Evolutionary conservation across 1,139 yeast genomes (phyloP), one percentile per base, ranked within the genome.

Genomic region (Candida pseudocylindracea): DNA sequence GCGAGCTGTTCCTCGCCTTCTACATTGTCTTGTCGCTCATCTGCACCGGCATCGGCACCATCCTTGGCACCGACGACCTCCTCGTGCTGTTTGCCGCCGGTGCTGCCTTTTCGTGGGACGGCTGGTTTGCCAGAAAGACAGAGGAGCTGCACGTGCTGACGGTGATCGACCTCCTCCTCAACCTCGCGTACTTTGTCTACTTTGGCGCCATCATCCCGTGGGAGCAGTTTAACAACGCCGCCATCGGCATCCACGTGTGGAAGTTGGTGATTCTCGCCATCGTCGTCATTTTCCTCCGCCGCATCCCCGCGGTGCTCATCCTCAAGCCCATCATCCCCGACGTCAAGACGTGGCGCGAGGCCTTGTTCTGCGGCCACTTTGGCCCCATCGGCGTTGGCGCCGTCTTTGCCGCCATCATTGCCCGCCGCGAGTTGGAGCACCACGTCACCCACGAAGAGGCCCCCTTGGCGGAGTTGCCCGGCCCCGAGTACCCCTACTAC

Each of bases 361-460:
- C 95, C 0, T 48, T 88, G 7, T 83, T 88, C 46, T 85, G 93
- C 50, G 96, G 96, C 15, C 96, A 88, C 55, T 88, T 88, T 50
- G 98, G 98, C 31, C 98, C 98, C 8, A 81, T 88, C 48, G 98
- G 98, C 35, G 98, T 88, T 9, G 96, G 96, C 40, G 96, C 96
- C 1, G 67, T 88, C 13, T 88, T 80, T 53, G 93, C 93, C 13
- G 72, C 85, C 10, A 75, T 88, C 37, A 57, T 85, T 42, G 88
- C 94, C 1, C 65, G 91, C 41, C 68, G 71, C 12, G 88, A 79
- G 41, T 59, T 88, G 32, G 93, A 81, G 45, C 60, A 57, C 10
- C 57, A 55, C 39, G 56, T 45, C 39, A 61, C 67, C 10, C 60
- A 57, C 2, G 72, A 66, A 32, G 72, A 71, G 13, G 74, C 85